Base-by-base conservation (phyloP, 805 yeast species). In the Candida dajiaensis region DNA sequence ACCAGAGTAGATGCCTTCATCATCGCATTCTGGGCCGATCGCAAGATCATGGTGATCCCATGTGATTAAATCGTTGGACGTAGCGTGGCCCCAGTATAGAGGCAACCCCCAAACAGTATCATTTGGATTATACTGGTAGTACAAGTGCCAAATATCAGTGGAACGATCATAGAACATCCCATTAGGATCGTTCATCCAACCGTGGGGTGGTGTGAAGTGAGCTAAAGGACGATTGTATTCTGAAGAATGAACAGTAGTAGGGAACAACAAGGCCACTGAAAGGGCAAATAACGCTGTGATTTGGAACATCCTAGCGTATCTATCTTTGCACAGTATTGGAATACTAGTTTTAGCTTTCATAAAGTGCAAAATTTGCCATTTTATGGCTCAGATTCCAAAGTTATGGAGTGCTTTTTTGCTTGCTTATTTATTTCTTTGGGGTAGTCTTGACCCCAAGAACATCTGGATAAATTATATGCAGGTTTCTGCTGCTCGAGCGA, bases 161-260 rank as follows among this genome's bases (percentile, higher is more conserved):
- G 50, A 55, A 10, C 53, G 50, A 50, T 67, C 68, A 48, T 60
- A 68, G 51, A 65, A 59, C 41, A 69, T 51, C 7, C 74, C 75
- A 48, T 70, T 70, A n/a, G 75, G 74, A 50, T 71, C 75, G 51
- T 70, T 70, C 70, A 70, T 64, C 66, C 71, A 70, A 6, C 68
- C 69, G 7, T 44, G 40, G 7, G 53, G 47, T 2, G 75, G 73
- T 3, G 72, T 55, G 38, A 56, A 62, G 49, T 70, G 74, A 29
- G 58, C 18, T 5, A 31, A 9, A 10, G 50, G 50, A 31, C 36
- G 36, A 13, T 10, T 10, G 7, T 3, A 31, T 10, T 31, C 10
- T 9, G 36, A n/a, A 13, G 19, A 15, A 7, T 31, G 36, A 15
- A 15, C 19, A 31, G 36, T 13, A 6, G 36, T 31, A 8, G 36